These are phyloP conservation scores for Tulasnella calospora DNA, from an alignment of 768 basidiomycete species.

Conservation along the genomic window DNA sequence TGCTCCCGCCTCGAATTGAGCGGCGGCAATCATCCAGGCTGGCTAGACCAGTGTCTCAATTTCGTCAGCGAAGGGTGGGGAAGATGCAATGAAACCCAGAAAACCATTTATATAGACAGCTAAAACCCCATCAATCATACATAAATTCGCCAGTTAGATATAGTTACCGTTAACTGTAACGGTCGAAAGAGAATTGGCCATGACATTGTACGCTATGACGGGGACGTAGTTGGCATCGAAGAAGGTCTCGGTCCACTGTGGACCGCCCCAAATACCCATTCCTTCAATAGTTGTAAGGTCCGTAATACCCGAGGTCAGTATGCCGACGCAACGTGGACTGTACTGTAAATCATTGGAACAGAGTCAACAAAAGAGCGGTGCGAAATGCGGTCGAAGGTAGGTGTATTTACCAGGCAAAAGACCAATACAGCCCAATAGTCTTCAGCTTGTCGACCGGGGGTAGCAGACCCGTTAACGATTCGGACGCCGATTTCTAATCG, in stretches of 20 bases:
- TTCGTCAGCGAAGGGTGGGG: too few relatives aligned
- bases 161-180: background rate
- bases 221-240: constrained; percentile 18
- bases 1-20: too few relatives aligned
- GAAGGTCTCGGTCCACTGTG: constrained; percentile 23
- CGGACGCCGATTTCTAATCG: constrained; percentile 54
- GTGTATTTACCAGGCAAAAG: constrained; percentile 45
- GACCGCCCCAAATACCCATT: constrained; percentile 34
- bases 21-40: too few relatives aligned
- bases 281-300: constrained; percentile 39
- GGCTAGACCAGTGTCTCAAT: too few relatives aligned
- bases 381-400: background rate
- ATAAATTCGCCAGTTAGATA: too few relatives aligned
- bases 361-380: background rate
- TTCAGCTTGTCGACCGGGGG: constrained; percentile 51
- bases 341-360: background rate
- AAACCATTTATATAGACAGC: too few relatives aligned
- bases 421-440: constrained; percentile 54
- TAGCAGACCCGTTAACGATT: constrained; percentile 45
- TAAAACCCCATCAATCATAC: too few relatives aligned
- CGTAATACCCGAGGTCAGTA: constrained; percentile 44
- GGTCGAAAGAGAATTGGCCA: background rate
- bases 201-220: background rate
- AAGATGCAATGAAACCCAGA: too few relatives aligned
- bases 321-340: background rate